phyloP scores from a whole-genome alignment of 2,329 filamentous ascomycete genomes.

The Fusarium vanettenii region DNA sequence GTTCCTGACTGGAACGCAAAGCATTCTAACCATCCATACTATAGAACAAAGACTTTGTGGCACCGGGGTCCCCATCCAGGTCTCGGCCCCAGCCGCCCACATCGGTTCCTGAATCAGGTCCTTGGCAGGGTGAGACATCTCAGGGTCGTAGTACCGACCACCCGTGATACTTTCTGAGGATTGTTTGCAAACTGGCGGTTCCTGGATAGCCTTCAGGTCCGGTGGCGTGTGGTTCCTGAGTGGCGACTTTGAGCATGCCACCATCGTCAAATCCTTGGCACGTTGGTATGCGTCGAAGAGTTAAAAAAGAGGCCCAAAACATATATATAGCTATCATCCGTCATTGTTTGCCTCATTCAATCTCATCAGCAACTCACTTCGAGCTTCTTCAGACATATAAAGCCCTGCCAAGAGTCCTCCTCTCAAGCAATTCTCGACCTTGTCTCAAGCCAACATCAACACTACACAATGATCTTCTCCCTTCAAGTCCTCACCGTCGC shows the following conservation, averaged over 20 bases:
- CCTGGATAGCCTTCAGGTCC: neutral
- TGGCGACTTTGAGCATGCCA: neutral
- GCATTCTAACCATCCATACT: neutral
- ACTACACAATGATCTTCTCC: neutral
- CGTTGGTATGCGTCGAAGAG: neutral
- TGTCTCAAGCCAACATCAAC: neutral
- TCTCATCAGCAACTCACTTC: neutral
- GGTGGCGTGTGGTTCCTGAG: neutral
- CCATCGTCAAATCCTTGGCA: neutral
- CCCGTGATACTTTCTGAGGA: neutral
- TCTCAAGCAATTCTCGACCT: neutral
- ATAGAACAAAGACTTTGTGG: neutral
- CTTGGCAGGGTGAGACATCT: neutral
- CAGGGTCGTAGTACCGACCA: neutral
- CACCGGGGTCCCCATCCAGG: neutral
- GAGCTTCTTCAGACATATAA: neutral
- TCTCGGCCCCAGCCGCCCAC: neutral
- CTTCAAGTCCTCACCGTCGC: neutral
- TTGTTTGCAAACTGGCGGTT: neutral
- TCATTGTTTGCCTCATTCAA: neutral
- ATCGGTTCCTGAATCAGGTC: neutral
- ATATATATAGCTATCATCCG: neutral
- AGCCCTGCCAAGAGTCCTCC: neutral
- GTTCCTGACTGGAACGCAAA: neutral
- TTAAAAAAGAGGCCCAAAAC: neutral